These are phyloP conservation scores for Penicillium lividum DNA, from an alignment of 495 filamentous ascomycete genomes.

Conservation along the genomic window DNA sequence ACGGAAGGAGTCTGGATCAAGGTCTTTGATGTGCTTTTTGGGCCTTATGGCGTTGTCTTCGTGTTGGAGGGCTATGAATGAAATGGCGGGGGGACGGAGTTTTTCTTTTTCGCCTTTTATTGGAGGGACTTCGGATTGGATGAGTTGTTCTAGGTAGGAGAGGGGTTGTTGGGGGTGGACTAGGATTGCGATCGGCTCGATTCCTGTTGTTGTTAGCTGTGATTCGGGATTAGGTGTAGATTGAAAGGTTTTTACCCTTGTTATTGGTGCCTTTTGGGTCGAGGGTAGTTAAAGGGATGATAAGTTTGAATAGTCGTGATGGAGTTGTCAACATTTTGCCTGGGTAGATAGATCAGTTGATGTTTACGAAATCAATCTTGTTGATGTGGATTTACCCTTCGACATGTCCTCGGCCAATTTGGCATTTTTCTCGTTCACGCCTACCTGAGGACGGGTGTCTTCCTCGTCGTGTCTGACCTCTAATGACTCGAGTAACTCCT, in stretches of 20 bases:
- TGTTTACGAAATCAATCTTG: neutral
- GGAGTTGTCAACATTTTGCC: slow-evolving; percentile 91
- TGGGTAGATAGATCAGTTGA: slow-evolving; percentile 29
- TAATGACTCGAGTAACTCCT: slow-evolving; percentile 25
- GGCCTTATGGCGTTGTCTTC: slow-evolving; percentile 58
- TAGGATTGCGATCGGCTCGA: slow-evolving; percentile 84
- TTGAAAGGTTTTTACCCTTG: slow-evolving; percentile 43
- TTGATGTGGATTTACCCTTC: slow-evolving; percentile 51
- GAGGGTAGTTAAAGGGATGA: slow-evolving; percentile 71
- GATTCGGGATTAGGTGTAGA: neutral
- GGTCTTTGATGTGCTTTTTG: slow-evolving; percentile 49
- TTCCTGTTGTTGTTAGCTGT: slow-evolving; percentile 36
- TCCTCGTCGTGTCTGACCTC: slow-evolving; percentile 15
- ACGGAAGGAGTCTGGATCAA: slow-evolving; percentile 32
- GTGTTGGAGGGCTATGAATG: slow-evolving; percentile 78
- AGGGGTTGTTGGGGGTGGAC: slow-evolving; percentile 92
- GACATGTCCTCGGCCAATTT: slow-evolving; percentile 58
- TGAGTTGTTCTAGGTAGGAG: slow-evolving; percentile 86
- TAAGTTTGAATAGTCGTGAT: slow-evolving; percentile 83
- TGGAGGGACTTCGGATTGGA: slow-evolving; percentile 83
- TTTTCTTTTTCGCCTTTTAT: slow-evolving; percentile 59
- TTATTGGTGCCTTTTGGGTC: slow-evolving; percentile 52
- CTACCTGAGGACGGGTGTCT: slow-evolving; percentile 12
- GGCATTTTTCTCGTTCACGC: slow-evolving; percentile 22
- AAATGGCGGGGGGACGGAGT: slow-evolving; percentile 68